phyloP scores from a whole-genome alignment of 495 filamentous ascomycete genomes.

The Lindgomyces ingoldianus region DNA sequence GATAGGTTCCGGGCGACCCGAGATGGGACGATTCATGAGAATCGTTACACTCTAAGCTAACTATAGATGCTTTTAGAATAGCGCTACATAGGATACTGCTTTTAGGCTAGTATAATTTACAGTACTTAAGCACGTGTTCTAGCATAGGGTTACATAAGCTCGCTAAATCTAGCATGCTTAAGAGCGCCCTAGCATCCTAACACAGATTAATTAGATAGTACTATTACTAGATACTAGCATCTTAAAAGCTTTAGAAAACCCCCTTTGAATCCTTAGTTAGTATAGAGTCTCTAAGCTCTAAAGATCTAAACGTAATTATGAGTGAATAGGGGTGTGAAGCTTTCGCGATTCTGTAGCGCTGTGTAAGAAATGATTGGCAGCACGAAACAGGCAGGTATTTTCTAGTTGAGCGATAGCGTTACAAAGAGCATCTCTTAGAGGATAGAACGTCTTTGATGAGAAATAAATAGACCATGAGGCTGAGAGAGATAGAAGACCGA shows the following conservation, averaged over 20 bases:
- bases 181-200: neutral
- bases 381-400: conserved; percentile 1
- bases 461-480: neutral
- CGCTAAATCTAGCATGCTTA: neutral
- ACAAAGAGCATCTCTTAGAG: neutral
- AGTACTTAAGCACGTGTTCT: neutral
- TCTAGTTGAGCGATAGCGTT: neutral
- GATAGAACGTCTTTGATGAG: neutral
- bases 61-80: neutral
- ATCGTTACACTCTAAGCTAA: neutral
- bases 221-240: neutral
- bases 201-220: conserved; percentile 2
- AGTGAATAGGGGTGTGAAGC: neutral
- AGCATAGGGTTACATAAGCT: conserved; percentile 1
- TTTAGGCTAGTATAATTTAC: conserved; percentile 3
- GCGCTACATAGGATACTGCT: neutral
- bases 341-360: conserved; percentile 1
- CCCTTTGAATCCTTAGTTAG: neutral
- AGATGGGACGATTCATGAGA: too few relatives aligned
- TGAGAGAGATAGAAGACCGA: neutral
- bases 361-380: neutral
- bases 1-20: too few relatives aligned
- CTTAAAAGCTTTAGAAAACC: neutral
- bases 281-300: neutral
- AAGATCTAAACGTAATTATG: neutral